These are phyloP conservation scores for Lachancea dasiensis DNA, from an alignment of 805 yeast species.

Conservation along the genomic window DNA sequence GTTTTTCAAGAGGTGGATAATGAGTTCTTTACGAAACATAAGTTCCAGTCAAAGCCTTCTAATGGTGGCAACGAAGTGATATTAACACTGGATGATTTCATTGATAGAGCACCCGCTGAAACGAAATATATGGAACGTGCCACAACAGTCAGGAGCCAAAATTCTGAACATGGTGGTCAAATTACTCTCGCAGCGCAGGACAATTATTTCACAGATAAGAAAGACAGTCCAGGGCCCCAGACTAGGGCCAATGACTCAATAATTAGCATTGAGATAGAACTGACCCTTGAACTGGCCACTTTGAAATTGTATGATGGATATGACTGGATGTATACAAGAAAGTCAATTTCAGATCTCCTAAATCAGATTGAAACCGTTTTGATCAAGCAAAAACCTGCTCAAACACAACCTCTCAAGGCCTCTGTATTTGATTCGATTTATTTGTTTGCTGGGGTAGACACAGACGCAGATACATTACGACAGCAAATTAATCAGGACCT, in stretches of 20 bases:
- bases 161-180: neutral
- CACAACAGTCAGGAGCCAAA: neutral
- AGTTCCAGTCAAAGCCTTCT: slow-evolving; percentile 1
- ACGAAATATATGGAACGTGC: slow-evolving; percentile 1
- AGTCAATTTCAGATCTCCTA: slow-evolving; percentile 58
- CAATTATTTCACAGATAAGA: neutral
- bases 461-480: slow-evolving; percentile 42
- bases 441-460: slow-evolving; percentile 43
- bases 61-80: neutral
- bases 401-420: slow-evolving; percentile 12
- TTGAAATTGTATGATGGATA: slow-evolving; percentile 78
- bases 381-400: slow-evolving; percentile 13
- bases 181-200: neutral
- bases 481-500: slow-evolving; percentile 49
- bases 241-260: neutral
- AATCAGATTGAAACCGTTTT: slow-evolving; percentile 48
- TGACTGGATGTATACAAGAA: slow-evolving; percentile 81
- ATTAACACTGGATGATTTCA: slow-evolving; percentile 1
- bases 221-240: neutral
- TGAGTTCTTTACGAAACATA: slow-evolving; percentile 17
- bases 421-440: slow-evolving; percentile 65
- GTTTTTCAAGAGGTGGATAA: slow-evolving; percentile 38
- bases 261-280: neutral
- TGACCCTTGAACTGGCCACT: slow-evolving; percentile 20
- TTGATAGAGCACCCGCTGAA: neutral